phyloP scores from a whole-genome alignment of 2,329 filamentous ascomycete species.

The Emergomyces pasteurianus region DNA sequence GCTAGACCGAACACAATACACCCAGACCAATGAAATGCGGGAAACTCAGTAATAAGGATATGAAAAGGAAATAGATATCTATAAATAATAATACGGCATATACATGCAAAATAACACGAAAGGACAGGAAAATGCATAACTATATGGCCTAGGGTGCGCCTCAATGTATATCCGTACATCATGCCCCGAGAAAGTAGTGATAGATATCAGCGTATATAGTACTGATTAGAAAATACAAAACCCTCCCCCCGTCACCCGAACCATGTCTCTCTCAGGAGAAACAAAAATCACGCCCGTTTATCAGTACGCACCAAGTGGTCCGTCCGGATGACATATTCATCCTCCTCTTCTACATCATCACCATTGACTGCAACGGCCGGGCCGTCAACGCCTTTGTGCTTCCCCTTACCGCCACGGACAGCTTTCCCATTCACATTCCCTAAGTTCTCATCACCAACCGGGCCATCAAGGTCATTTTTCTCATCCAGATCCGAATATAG shows the following conservation, averaged over 20 bases:
- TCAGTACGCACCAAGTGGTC: constrained; percentile 19
- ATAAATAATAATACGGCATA: background rate
- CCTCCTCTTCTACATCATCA: constrained; percentile 20
- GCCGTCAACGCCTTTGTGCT: constrained; percentile 24
- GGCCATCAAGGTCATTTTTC: constrained; percentile 30
- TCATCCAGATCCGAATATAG: constrained; percentile 15
- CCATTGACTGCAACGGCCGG: constrained; percentile 8
- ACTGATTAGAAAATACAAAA: background rate
- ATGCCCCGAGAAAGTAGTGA: too few species aligned
- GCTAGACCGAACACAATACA: background rate
- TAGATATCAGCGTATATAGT: background rate
- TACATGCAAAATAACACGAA: background rate
- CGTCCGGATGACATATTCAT: constrained; percentile 29
- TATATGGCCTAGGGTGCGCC: background rate
- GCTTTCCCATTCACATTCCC: background rate
- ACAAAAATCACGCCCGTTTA: background rate
- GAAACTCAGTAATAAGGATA: background rate
- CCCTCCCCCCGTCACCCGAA: too few species aligned
- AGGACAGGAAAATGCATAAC: background rate
- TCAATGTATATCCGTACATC: background rate
- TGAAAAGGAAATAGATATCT: background rate
- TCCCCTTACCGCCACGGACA: constrained; percentile 20
- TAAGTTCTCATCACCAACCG: constrained; percentile 16
- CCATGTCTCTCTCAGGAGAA: background rate
- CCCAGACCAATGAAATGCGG: background rate